Conservation (phyloP, 441 rosid genomes). For the Capsella rubella region DNA sequence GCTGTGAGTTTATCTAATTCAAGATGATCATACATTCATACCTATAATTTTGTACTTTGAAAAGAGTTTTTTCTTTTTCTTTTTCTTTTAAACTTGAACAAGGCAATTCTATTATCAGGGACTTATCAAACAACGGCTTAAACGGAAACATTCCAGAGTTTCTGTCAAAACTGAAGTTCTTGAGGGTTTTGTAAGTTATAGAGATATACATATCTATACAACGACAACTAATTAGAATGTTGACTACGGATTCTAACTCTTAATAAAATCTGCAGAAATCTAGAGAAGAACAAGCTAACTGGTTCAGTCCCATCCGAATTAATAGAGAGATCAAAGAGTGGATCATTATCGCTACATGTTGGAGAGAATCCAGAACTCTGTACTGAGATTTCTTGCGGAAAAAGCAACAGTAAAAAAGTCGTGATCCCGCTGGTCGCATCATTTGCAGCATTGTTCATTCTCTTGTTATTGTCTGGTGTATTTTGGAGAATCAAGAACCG, state of each 20-base stretch:
- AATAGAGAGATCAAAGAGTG: constrained; percentile 41
- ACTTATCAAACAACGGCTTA: constrained; percentile 53
- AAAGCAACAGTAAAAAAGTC: constrained; percentile 41
- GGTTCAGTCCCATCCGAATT: constrained; percentile 51
- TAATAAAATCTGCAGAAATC: constrained; percentile 41
- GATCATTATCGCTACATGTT: constrained; percentile 43
- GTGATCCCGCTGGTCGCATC: constrained; percentile 38
- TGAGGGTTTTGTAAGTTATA: constrained; percentile 52
- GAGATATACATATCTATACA: neutral
- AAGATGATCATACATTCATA: neutral
- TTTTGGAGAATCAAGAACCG: constrained; percentile 37
- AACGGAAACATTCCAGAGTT: constrained; percentile 52
- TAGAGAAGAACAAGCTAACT: constrained; percentile 49
- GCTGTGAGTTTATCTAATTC: constrained; percentile 42
- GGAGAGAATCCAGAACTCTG: constrained; percentile 30
- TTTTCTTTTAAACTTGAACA: constrained; percentile 8
- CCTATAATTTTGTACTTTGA: neutral
- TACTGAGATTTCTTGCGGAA: constrained; percentile 20
- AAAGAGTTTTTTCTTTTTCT: neutral
- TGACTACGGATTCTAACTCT: neutral
- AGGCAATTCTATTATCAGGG: constrained; percentile 35
- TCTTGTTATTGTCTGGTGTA: constrained; percentile 21
- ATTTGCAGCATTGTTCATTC: constrained; percentile 34
- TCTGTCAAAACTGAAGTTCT: constrained; percentile 42
- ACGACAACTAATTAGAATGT: no score